These are phyloP conservation scores for Tylopilus subfusipes DNA, from an alignment of 768 basidiomycete species.

Conservation along the genomic window DNA sequence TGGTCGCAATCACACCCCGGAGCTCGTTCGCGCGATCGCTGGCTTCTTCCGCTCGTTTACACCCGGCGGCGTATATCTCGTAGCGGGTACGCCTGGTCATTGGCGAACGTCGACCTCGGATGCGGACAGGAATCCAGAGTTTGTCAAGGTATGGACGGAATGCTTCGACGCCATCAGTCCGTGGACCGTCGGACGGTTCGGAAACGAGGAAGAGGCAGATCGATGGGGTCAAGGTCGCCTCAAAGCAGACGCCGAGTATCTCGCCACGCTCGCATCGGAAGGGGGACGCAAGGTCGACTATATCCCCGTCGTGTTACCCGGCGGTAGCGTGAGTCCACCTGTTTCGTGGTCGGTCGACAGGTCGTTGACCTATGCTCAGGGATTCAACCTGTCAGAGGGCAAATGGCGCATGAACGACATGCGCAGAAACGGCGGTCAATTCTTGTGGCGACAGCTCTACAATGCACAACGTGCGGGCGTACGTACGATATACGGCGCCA, in stretches of 20 bases:
- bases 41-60: slow-evolving; percentile 56
- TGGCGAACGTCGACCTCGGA: slow-evolving; percentile 75
- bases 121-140: slow-evolving; percentile 64
- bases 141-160: slow-evolving; percentile 67
- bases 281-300: slow-evolving; percentile 62
- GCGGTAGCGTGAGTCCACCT: slow-evolving; percentile 64
- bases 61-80: slow-evolving; percentile 71
- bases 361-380: slow-evolving; percentile 36
- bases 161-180: slow-evolving; percentile 79
- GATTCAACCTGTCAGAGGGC: slow-evolving; percentile 67
- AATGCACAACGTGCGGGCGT: slow-evolving; percentile 62
- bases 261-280: slow-evolving; percentile 48
- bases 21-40: slow-evolving; percentile 50
- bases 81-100: slow-evolving; percentile 66
- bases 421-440: slow-evolving; percentile 67
- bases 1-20: slow-evolving; percentile 58
- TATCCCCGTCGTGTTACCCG: slow-evolving; percentile 80
- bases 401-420: slow-evolving; percentile 72
- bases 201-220: slow-evolving; percentile 58
- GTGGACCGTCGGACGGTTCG: slow-evolving; percentile 77
- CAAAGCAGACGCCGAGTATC: slow-evolving; percentile 58
- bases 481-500: slow-evolving; percentile 71
- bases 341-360: not conserved
- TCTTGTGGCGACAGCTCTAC: slow-evolving; percentile 76
- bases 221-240: slow-evolving; percentile 59